Percentiles rank a stretch among this genome's conserved stretches.
phyloP scores from a whole-genome alignment of 73 alveolate genomes.

The Paramecium primaurelia region DNA sequence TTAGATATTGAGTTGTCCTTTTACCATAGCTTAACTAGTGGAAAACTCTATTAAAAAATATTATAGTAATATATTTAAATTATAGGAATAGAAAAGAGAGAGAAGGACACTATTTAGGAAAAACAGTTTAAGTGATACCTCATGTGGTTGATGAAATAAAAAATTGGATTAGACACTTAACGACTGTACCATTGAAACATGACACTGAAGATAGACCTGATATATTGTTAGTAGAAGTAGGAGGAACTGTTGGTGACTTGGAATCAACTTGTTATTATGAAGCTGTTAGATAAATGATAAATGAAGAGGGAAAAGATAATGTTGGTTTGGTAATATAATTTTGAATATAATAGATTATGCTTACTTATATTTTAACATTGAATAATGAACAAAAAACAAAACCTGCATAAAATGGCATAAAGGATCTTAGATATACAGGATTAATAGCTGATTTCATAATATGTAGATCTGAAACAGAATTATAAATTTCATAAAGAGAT shows the following conservation, averaged over 20 bases:
- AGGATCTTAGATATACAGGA: slow-evolving; percentile 66
- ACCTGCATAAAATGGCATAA: slow-evolving; percentile 75
- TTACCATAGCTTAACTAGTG: slow-evolving; percentile 70
- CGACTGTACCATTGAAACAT: slow-evolving; percentile 39
- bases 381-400: slow-evolving; percentile 74
- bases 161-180: slow-evolving; percentile 49
- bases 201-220: slow-evolving; percentile 53
- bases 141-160: slow-evolving; percentile 71
- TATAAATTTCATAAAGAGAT: background rate
- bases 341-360: background rate
- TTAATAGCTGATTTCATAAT: slow-evolving; percentile 24
- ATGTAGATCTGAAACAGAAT: background rate
- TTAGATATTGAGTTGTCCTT: slow-evolving; percentile 58
- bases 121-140: slow-evolving; percentile 79
- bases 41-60: slow-evolving; percentile 63
- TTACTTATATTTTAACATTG: slow-evolving; percentile 55
- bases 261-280: slow-evolving; percentile 69
- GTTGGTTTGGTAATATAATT: slow-evolving; percentile 51
- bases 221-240: slow-evolving; percentile 72
- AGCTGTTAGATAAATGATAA: slow-evolving; percentile 61
- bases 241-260: slow-evolving; percentile 81
- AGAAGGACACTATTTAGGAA: slow-evolving; percentile 73
- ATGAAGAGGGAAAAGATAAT: slow-evolving; percentile 58
- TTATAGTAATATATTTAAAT: background rate
- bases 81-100: slow-evolving; percentile 52